Conservation (phyloP, 305 asterid genomes). For the Ilex paraguariensis region DNA sequence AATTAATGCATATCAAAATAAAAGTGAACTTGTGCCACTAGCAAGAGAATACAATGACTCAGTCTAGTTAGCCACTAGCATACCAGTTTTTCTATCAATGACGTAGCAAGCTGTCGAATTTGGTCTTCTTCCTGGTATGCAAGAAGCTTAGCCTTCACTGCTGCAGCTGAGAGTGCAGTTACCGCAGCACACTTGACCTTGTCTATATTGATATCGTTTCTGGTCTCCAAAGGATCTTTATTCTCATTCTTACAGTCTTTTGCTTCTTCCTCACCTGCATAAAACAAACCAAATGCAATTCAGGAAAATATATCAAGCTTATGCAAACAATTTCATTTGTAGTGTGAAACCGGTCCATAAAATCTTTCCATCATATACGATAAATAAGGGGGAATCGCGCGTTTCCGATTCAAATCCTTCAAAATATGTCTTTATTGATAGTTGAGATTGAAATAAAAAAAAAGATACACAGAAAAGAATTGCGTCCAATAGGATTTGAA, state of each 20-base stretch:
- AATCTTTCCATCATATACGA: too few species aligned
- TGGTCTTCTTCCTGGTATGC: slow-evolving; percentile 91
- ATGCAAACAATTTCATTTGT: too few species aligned
- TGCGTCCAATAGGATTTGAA: too few species aligned
- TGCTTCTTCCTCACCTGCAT: slow-evolving; percentile 42
- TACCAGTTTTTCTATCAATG: slow-evolving; percentile 88
- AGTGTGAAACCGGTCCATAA: too few species aligned
- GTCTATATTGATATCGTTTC: slow-evolving; percentile 30
- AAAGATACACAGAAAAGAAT: too few species aligned
- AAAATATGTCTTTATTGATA: too few species aligned
- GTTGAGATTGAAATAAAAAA: too few species aligned
- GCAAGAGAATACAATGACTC: neutral
- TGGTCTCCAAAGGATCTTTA: slow-evolving; percentile 28
- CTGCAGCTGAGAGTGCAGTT: slow-evolving; percentile 90
- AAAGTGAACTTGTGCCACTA: neutral
- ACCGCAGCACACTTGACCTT: slow-evolving; percentile 78
- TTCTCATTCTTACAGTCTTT: slow-evolving; percentile 30
- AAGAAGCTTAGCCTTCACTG: slow-evolving; percentile 94
- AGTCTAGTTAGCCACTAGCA: slow-evolving; percentile 3
- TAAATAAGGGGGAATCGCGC: too few species aligned
- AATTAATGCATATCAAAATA: slow-evolving; percentile 11
- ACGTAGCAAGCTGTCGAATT: slow-evolving; percentile 72
- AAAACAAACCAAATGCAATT: slow-evolving; percentile 12
- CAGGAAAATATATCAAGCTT: neutral
- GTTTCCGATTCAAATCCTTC: too few species aligned